Evolutionary conservation across 306 rosid species (phyloP).

Genomic region (Sicyos edulis): DNA sequence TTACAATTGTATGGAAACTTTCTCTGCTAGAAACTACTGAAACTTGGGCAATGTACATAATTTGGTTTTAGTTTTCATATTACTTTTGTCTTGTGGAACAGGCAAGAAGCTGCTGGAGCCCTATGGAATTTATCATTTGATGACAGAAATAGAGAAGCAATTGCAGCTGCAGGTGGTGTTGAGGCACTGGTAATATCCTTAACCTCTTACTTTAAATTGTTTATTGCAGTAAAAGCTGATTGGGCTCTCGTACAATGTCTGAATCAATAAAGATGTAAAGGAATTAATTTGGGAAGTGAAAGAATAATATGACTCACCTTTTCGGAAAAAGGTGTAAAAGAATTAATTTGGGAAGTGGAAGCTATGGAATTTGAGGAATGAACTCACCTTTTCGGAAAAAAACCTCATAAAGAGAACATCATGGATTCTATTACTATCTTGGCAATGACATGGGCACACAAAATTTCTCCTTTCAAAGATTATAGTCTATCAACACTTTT

Average conservation of each 20-base stretch:
- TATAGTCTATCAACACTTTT: no score
- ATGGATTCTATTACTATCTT: no score
- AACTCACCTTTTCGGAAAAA: no score
- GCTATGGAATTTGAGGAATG: no score
- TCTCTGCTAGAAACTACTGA: neutral
- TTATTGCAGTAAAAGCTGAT: constrained; percentile 5
- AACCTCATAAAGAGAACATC: no score
- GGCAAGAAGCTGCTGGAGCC: constrained; percentile 99
- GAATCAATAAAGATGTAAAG: neutral
- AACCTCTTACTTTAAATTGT: constrained; percentile 2
- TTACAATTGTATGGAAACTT: constrained; percentile 1
- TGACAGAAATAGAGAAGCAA: constrained; percentile 96
- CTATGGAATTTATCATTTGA: constrained; percentile 98
- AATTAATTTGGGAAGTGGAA: neutral
- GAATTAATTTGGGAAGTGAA: constrained; percentile 1
- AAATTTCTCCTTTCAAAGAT: no score
- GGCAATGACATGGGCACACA: no score
- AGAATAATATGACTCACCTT: neutral
- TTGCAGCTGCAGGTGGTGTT: constrained; percentile 94
- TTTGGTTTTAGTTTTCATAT: neutral
- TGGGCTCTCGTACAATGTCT: constrained; percentile 12
- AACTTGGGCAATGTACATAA: constrained; percentile 4
- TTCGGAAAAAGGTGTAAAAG: no score
- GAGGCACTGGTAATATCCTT: constrained; percentile 80
- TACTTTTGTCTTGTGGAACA: constrained; percentile 25